Evolutionary conservation across 106 monocot species (phyloP), one percentile per base, ranked within the genome.

Genomic region (Iris macrosiphon): DNA sequence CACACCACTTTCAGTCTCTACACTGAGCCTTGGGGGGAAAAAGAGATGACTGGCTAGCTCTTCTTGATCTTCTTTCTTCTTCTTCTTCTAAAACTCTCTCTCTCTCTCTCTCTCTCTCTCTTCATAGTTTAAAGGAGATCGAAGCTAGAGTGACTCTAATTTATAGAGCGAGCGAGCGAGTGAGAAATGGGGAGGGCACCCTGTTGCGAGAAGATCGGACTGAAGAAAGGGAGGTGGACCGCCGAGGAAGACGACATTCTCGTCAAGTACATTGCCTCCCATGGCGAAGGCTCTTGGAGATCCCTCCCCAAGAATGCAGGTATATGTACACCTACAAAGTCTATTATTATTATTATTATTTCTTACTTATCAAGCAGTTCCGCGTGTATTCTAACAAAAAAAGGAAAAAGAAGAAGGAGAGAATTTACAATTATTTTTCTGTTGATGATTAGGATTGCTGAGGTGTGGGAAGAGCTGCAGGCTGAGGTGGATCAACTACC

Each of bases 391-490:
- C n/a, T n/a, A n/a, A n/a, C n/a, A n/a, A n/a, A n/a, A n/a, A n/a
- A n/a, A n/a, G n/a, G n/a, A n/a, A n/a, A n/a, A n/a, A n/a, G n/a
- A n/a, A n/a, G n/a, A n/a, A n/a, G n/a, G n/a, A n/a, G n/a, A n/a
- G n/a, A n/a, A n/a, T n/a, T n/a, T n/a, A n/a, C n/a, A n/a, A n/a
- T n/a, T n/a, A n/a, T n/a, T n/a, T n/a, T n/a, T n/a, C n/a, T n/a
- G n/a, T n/a, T n/a, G n/a, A n/a, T n/a, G n/a, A n/a, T n/a, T n/a
- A 78, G 78, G 78, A 1, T 34, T 83, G 48, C 68, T 49, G 42
- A 74, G 83, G 37, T 74, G 74, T 40, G 83, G 83, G 20, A 83
- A 83, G 78, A 83, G 83, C 29, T 83, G 83, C 39, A 74, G 83
- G 30, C 55, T 81, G 45, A 63, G 76, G 48, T 82, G 82, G 82